Conservation (phyloP, 2,329 filamentous ascomycete genomes). For the Venturia pyrina region DNA sequence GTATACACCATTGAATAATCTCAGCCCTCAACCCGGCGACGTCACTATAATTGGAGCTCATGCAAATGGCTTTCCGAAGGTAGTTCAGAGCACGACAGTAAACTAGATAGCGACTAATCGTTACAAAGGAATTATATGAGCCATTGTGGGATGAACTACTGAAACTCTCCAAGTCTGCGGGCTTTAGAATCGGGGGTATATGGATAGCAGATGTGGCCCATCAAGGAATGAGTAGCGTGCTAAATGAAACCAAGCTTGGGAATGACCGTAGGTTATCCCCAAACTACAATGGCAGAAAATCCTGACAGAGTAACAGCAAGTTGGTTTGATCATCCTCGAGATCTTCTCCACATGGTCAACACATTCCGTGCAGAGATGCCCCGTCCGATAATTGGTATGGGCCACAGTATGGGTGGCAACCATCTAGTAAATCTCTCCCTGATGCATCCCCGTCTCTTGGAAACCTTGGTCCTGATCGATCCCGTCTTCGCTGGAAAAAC, state of each 20-base stretch:
- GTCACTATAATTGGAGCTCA: constrained; percentile 80
- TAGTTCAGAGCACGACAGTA: constrained; percentile 22
- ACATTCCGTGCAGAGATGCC: constrained; percentile 69
- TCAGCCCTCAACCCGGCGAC: constrained; percentile 58
- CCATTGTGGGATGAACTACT: constrained; percentile 81
- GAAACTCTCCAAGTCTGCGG: constrained; percentile 43
- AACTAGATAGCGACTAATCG: constrained; percentile 13
- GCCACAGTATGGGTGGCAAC: constrained; percentile 80
- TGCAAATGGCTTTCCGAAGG: constrained; percentile 89
- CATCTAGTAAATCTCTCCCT: constrained; percentile 63
- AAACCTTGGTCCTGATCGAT: constrained; percentile 69
- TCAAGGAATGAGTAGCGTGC: constrained; percentile 64
- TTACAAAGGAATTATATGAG: constrained; percentile 71
- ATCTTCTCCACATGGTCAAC: constrained; percentile 79
- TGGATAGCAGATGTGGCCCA: constrained; percentile 88
- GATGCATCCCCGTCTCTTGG: constrained; percentile 71
- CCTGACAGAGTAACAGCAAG: constrained; percentile 43
- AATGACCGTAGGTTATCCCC: constrained; percentile 62
- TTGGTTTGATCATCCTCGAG: constrained; percentile 79
- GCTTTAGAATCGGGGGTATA: constrained; percentile 66
- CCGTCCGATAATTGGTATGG: constrained; percentile 71
- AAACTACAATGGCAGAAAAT: neutral
- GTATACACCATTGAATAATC: constrained; percentile 68
- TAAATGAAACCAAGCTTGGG: constrained; percentile 68
- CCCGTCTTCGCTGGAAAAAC: constrained; percentile 57